Evolutionary conservation across 2,329 filamentous ascomycete genomes (phyloP).

Genomic region (Aspergillus fumigatiaffinis): DNA sequence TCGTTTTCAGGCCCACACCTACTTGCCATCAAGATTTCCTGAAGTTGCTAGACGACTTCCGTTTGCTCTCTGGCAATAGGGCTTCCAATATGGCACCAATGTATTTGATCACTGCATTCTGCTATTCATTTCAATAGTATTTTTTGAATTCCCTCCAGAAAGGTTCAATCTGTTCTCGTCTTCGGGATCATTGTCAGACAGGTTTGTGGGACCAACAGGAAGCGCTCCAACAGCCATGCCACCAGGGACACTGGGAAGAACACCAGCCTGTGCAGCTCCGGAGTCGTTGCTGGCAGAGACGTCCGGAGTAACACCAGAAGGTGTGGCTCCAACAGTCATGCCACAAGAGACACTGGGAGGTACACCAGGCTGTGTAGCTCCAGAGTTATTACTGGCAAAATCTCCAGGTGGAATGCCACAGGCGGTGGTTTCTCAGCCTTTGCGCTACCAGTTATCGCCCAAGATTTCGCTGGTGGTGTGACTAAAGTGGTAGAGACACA

Average conservation of each 20-base stretch:
- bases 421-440: neutral
- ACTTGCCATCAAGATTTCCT: too few species aligned
- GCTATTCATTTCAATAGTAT: too few species aligned
- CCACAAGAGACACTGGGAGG: neutral
- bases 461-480: neutral
- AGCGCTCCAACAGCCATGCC: neutral
- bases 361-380: neutral
- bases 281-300: neutral
- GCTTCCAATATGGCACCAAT: too few species aligned
- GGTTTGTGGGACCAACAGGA: too few species aligned
- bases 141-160: too few species aligned
- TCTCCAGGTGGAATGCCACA: neutral
- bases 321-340: neutral
- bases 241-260: neutral
- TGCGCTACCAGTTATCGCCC: neutral
- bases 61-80: too few species aligned
- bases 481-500: neutral
- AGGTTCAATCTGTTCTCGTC: too few species aligned
- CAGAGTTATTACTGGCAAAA: neutral
- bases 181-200: too few species aligned
- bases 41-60: too few species aligned
- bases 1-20: too few species aligned
- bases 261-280: neutral
- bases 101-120: too few species aligned
- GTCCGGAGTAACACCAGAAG: neutral